Evolutionary conservation across 345 rosid species (phyloP).

Genomic region (Populus simonii): DNA sequence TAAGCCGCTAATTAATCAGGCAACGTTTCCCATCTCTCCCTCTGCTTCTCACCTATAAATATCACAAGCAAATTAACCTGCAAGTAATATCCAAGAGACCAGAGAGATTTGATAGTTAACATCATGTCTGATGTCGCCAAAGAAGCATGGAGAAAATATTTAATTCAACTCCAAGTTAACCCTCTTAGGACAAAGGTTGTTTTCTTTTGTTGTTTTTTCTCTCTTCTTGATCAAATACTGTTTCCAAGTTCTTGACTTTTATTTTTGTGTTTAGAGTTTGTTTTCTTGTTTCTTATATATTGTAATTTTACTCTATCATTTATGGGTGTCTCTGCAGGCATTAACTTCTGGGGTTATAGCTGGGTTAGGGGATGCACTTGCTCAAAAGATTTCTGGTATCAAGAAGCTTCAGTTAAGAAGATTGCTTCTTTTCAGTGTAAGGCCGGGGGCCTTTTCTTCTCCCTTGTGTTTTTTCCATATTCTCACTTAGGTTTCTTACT

Average conservation of each 20-base stretch:
- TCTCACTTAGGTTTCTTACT: no score
- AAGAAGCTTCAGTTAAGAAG: conserved; percentile 66
- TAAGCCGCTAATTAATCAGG: no score
- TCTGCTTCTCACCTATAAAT: not conserved
- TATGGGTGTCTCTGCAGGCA: conserved; percentile 45
- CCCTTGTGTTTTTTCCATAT: no score
- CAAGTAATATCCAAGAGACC: not conserved
- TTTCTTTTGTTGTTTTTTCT: not conserved
- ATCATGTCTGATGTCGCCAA: conserved; percentile 68
- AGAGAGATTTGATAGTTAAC: not conserved
- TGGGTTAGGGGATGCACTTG: conserved; percentile 72
- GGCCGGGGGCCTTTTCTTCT: conserved; percentile 14
- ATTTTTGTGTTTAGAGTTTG: not conserved
- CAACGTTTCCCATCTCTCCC: not conserved
- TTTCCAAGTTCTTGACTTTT: not conserved
- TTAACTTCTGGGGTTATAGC: conserved; percentile 74
- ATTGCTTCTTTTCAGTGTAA: conserved; percentile 66
- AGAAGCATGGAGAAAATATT: conserved; percentile 85
- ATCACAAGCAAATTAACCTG: not conserved
- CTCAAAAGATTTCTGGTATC: conserved; percentile 84
- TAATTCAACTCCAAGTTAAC: conserved; percentile 78
- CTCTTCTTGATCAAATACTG: not conserved
- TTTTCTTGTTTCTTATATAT: conserved; percentile 1
- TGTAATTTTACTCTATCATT: not conserved
- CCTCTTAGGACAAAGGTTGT: conserved; percentile 87